Evolutionary conservation across 2,329 filamentous ascomycete species (phyloP).

Genomic region (Colletotrichum sp.): DNA sequence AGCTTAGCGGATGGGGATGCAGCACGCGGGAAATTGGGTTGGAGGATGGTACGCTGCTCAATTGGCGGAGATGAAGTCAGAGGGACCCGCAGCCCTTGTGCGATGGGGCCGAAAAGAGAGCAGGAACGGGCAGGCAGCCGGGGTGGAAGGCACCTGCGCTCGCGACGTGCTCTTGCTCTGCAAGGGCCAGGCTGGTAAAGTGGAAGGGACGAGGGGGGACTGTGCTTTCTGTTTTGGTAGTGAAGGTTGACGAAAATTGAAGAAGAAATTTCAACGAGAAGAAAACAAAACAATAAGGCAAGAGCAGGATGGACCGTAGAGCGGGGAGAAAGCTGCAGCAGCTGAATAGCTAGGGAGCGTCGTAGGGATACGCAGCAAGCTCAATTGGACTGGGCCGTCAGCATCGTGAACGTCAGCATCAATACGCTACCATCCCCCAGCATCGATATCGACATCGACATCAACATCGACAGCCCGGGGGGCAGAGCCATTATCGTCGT

Average conservation of each 20-base stretch:
- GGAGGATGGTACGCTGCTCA: neutral
- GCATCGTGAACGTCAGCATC: neutral
- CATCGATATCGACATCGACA: neutral
- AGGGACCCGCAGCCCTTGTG: neutral
- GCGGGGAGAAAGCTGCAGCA: neutral
- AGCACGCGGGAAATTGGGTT: conserved; percentile 17
- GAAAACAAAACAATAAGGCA: neutral
- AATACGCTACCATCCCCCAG: neutral
- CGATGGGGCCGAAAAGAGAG: neutral
- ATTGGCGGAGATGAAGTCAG: conserved; percentile 17
- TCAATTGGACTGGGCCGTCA: neutral
- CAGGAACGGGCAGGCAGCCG: neutral
- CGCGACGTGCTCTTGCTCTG: neutral
- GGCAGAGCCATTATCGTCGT: neutral
- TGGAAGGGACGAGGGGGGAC: neutral
- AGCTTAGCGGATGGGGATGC: neutral
- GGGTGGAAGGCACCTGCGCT: neutral
- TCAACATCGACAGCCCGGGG: neutral
- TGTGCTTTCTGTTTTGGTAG: neutral
- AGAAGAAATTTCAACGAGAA: neutral
- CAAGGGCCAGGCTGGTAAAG: neutral
- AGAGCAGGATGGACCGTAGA: neutral
- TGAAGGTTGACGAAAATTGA: neutral
- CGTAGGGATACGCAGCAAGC: neutral
- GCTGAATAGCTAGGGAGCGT: neutral